phyloP scores from a whole-genome alignment of 306 rosid species.

The Glycyrrhiza uralensis region DNA sequence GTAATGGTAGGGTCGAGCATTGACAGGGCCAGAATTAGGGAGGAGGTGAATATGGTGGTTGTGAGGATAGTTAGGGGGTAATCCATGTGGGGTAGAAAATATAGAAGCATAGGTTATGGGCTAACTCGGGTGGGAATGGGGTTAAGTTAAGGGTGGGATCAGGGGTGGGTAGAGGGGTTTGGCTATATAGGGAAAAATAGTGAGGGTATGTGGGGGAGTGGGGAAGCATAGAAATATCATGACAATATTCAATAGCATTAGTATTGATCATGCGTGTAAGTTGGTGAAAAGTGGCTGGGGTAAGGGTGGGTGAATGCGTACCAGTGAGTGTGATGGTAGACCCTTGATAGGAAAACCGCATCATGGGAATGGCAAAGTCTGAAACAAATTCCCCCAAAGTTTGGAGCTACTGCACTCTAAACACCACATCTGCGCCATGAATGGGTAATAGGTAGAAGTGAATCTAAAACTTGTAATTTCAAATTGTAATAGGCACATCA shows the following conservation, averaged over 20 bases:
- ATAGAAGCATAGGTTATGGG: too few species aligned
- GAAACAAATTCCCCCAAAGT: not conserved
- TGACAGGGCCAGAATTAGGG: not conserved
- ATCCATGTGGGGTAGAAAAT: not conserved
- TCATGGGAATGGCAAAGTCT: not conserved
- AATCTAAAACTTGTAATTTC: accelerated
- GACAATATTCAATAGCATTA: too few species aligned
- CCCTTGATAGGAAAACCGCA: not conserved
- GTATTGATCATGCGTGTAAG: too few species aligned
- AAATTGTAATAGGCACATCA: not conserved
- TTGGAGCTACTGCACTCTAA: not conserved
- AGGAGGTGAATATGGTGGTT: not conserved
- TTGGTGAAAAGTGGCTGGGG: not conserved
- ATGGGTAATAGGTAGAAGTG: not conserved
- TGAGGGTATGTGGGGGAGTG: too few species aligned
- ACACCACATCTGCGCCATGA: not conserved
- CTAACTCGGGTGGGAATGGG: too few species aligned
- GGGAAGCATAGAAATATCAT: too few species aligned
- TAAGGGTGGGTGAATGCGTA: not conserved
- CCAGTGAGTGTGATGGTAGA: not conserved
- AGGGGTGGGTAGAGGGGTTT: too few species aligned
- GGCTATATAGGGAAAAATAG: too few species aligned
- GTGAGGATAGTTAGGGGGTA: not conserved
- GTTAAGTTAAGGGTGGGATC: too few species aligned
- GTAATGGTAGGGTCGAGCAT: not conserved